Evolutionary conservation across 164 flowering plant species (phyloP).

Genomic region (Magnolia officinalis): DNA sequence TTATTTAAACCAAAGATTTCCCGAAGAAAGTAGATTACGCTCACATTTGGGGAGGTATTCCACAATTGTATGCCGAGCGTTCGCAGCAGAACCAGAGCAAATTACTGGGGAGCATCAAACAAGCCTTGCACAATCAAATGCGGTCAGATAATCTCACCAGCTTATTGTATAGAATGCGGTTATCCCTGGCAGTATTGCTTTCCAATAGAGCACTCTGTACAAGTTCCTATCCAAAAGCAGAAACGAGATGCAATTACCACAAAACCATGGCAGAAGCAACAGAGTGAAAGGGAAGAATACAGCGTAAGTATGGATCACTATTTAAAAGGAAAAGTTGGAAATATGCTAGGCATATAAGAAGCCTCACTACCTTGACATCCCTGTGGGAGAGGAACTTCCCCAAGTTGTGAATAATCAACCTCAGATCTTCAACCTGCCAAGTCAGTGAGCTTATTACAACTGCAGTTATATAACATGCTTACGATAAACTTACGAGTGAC

Average conservation of each 20-base stretch:
- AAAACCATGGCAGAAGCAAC: not conserved
- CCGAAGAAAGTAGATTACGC: no score
- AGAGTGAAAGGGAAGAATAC: not conserved
- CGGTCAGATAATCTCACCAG: slow-evolving; percentile 46
- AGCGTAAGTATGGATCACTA: not conserved
- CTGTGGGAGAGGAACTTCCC: slow-evolving; percentile 80
- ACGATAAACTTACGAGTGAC: not conserved
- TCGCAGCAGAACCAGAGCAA: not conserved
- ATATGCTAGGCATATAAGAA: not conserved
- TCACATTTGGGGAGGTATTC: not conserved
- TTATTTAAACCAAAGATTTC: not conserved
- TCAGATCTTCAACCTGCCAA: no score
- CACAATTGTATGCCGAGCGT: not conserved
- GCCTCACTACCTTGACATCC: slow-evolving; percentile 76
- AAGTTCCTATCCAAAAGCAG: slow-evolving; percentile 58
- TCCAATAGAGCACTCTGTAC: slow-evolving; percentile 89
- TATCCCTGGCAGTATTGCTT: slow-evolving; percentile 89
- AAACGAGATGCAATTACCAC: not conserved
- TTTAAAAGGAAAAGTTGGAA: no score
- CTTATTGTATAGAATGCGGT: slow-evolving; percentile 77
- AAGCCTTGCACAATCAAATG: slow-evolving; percentile 9
- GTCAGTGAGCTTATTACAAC: slow-evolving; percentile 8
- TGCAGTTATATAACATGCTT: slow-evolving; percentile 92
- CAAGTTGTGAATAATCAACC: slow-evolving; percentile 60
- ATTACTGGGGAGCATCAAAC: not conserved